Conservation (phyloP, 1,139 yeast species). For the Sugiyamaella japonica region DNA sequence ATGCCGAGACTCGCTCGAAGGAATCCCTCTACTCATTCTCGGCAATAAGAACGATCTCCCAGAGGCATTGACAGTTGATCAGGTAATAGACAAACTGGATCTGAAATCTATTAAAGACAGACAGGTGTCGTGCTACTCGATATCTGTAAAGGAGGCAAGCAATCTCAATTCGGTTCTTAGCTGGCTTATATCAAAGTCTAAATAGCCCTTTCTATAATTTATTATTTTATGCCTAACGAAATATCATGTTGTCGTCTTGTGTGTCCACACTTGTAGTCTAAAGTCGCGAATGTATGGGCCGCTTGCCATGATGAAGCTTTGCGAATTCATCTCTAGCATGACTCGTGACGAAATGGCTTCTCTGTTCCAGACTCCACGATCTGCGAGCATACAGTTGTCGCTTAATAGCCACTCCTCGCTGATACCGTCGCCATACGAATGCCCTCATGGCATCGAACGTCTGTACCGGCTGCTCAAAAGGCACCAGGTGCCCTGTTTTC, state of each 20-base stretch:
- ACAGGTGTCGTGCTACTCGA: slow-evolving; percentile 44
- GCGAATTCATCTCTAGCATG: slow-evolving; percentile 6
- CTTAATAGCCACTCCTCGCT: slow-evolving; percentile 18
- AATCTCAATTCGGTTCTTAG: slow-evolving; percentile 42
- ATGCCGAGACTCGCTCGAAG: slow-evolving; percentile 37
- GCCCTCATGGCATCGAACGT: slow-evolving; percentile 38
- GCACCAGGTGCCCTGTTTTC: slow-evolving; percentile 54
- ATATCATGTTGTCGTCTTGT: neutral
- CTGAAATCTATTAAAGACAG: slow-evolving; percentile 38
- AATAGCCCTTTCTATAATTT: slow-evolving; percentile 16
- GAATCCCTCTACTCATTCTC: slow-evolving; percentile 42
- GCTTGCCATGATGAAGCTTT: slow-evolving; percentile 8
- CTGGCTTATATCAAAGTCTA: slow-evolving; percentile 39
- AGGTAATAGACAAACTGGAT: slow-evolving; percentile 38
- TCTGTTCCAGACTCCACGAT: slow-evolving; percentile 12
- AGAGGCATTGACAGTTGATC: slow-evolving; percentile 40
- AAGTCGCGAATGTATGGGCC: slow-evolving; percentile 9
- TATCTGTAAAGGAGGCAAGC: slow-evolving; percentile 42
- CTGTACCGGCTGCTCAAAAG: slow-evolving; percentile 56
- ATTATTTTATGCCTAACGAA: neutral
- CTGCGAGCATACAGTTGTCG: slow-evolving; percentile 15
- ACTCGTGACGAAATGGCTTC: slow-evolving; percentile 9
- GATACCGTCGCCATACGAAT: slow-evolving; percentile 28
- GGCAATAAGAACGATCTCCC: slow-evolving; percentile 44
- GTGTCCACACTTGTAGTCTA: neutral